A percentile compares a stretch with the other conserved stretches of the same genome.
These are phyloP conservation scores for Cyberlindnera petersonii DNA, from an alignment of 805 yeast genomes.

Conservation along the genomic window DNA sequence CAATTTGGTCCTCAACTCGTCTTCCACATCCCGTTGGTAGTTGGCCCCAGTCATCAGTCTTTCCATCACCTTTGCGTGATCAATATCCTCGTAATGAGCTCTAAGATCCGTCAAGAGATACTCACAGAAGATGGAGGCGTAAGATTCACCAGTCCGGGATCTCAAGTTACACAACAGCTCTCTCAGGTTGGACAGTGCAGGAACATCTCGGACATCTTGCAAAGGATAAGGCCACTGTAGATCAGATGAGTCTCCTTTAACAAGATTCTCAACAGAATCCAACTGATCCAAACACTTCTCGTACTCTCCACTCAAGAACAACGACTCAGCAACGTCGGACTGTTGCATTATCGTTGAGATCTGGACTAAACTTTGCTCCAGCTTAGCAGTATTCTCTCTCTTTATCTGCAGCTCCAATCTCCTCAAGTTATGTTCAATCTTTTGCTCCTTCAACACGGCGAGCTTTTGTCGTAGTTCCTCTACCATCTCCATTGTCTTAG, in stretches of 20 bases:
- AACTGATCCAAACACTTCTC: constrained; percentile 55
- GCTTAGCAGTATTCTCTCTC: constrained; percentile 52
- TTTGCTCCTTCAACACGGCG: constrained; percentile 41
- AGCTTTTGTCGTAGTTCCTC: constrained; percentile 45
- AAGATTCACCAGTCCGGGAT: constrained; percentile 66
- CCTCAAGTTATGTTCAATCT: constrained; percentile 47
- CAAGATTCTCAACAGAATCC: constrained; percentile 51
- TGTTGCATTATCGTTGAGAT: constrained; percentile 42
- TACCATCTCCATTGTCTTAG: constrained; percentile 45
- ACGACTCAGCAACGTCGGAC: constrained; percentile 46
- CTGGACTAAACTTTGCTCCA: constrained; percentile 58
- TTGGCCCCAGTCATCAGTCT: constrained; percentile 37
- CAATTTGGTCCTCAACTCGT: constrained; percentile 41
- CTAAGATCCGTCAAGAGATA: constrained; percentile 59
- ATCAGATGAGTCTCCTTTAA: constrained; percentile 46
- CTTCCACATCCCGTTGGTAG: constrained; percentile 37
- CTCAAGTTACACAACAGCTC: constrained; percentile 53
- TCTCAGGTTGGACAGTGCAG: constrained; percentile 36
- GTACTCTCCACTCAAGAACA: constrained; percentile 42
- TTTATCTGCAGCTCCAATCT: constrained; percentile 47
- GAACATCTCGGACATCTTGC: constrained; percentile 29
- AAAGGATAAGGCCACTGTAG: constrained; percentile 40
- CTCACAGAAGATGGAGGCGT: constrained; percentile 53
- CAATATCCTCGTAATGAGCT: constrained; percentile 47
- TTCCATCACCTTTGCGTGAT: constrained; percentile 44